Percentiles rank a stretch among this genome's conserved stretches.
Conservation (phyloP, 148 eudicot genomes). For the Tetragonia tetragonoides region DNA sequence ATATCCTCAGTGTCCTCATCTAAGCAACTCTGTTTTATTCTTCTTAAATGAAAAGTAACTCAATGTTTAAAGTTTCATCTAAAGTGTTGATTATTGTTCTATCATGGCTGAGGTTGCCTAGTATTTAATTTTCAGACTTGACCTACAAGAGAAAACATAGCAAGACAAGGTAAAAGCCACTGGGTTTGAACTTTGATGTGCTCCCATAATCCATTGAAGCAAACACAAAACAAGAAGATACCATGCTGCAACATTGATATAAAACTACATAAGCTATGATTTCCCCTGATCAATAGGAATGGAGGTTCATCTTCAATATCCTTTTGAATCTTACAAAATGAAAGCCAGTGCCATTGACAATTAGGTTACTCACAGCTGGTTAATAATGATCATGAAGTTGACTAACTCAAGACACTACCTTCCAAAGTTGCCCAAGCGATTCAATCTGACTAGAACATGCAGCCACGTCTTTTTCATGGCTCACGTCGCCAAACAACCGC, state of each 20-base stretch:
- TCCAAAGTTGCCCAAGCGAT: constrained; percentile 47
- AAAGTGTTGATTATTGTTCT: neutral
- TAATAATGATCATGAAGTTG: neutral
- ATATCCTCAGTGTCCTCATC: neutral
- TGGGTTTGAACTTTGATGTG: neutral
- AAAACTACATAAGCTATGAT: neutral
- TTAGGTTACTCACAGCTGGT: neutral
- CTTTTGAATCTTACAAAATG: neutral
- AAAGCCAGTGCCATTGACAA: neutral
- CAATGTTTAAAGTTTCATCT: neutral
- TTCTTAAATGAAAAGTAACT: no score
- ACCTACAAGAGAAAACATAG: neutral
- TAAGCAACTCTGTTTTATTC: neutral
- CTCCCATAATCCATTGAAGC: neutral
- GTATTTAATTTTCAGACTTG: neutral
- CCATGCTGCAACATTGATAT: neutral
- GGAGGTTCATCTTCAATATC: neutral
- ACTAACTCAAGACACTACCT: constrained; percentile 36
- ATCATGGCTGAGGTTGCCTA: neutral
- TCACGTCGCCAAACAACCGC: constrained; percentile 41
- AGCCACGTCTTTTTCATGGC: constrained; percentile 26
- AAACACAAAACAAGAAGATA: neutral
- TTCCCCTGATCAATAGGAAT: neutral
- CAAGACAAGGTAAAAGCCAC: neutral
- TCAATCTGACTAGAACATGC: constrained; percentile 23